Percentiles rank a stretch among this genome's conserved stretches.
Evolutionary conservation across 768 basidiomycete genomes (phyloP).

Genomic region (Boletales sp.): DNA sequence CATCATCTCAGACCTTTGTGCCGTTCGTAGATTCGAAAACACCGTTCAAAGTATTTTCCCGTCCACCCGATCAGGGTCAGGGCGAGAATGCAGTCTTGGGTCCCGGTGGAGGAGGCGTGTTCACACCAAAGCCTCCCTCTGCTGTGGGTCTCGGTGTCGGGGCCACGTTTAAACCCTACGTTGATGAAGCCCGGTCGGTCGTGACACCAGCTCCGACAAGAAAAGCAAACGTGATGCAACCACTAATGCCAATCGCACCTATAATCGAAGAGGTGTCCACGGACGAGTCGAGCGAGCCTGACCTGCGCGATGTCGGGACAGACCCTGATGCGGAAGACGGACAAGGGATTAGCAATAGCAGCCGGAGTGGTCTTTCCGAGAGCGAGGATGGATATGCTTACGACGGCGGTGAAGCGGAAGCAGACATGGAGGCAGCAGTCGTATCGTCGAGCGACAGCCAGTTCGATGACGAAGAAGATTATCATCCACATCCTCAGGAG

Average conservation of each 20-base stretch:
- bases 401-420: constrained; percentile 25
- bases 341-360: constrained; percentile 21
- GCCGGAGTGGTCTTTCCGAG: constrained; percentile 29
- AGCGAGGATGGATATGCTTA: constrained; percentile 35
- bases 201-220: constrained; percentile 17
- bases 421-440: constrained; percentile 23
- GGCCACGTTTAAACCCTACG: constrained; percentile 37
- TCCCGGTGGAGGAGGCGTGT: constrained; percentile 25
- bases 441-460: constrained; percentile 31
- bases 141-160: constrained; percentile 2
- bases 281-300: constrained; percentile 32
- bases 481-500: constrained; percentile 9
- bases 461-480: constrained; percentile 29
- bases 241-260: constrained; percentile 15
- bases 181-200: constrained; percentile 20
- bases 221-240: constrained; percentile 17
- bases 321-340: constrained; percentile 26
- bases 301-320: constrained; percentile 12
- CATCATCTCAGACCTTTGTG: constrained; percentile 36
- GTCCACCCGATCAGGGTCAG: constrained; percentile 46
- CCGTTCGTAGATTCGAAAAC: constrained; percentile 39
- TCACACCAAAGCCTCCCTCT: constrained; percentile 43
- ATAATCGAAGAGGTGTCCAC: constrained; percentile 28
- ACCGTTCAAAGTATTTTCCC: constrained; percentile 65
- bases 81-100: constrained; percentile 33